Percentiles rank a stretch among this genome's conserved stretches.
These are phyloP conservation scores for Gossypioides kirkii DNA, from an alignment of 345 rosid species.

Conservation along the genomic window DNA sequence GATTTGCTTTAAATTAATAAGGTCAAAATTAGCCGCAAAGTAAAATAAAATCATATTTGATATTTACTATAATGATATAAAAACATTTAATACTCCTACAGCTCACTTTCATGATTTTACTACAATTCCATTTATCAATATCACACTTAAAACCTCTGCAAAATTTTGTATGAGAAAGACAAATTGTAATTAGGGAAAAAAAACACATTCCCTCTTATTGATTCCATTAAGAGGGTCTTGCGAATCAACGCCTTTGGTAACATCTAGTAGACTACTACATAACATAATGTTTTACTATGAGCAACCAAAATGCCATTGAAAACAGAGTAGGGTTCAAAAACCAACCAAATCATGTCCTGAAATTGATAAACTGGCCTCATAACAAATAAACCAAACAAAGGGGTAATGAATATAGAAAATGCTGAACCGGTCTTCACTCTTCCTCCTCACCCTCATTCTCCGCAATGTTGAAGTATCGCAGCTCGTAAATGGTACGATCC, in stretches of 20 bases:
- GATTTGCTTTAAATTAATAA: too few relatives aligned
- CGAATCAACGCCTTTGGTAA: neutral
- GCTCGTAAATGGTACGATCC: conserved; percentile 46
- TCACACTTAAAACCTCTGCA: neutral
- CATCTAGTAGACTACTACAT: too few relatives aligned
- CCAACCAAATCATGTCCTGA: conserved; percentile 5
- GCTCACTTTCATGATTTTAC: neutral
- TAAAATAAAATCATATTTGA: too few relatives aligned
- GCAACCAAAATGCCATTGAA: conserved; percentile 17
- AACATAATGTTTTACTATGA: neutral
- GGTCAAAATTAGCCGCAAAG: too few relatives aligned
- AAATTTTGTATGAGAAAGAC: neutral
- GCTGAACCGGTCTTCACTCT: conserved; percentile 21
- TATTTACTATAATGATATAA: too few relatives aligned
- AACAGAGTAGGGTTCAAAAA: conserved; percentile 4
- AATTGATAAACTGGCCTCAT: conserved; percentile 4
- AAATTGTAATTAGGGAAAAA: neutral
- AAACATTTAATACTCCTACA: too few relatives aligned
- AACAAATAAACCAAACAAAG: conserved; percentile 7
- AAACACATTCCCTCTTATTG: neutral
- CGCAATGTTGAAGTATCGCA: conserved; percentile 58
- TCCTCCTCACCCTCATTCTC: conserved; percentile 41
- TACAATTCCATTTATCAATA: neutral
- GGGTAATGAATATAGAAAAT: neutral
- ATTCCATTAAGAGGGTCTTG: neutral